Evolutionary conservation across 1,139 yeast genomes (phyloP), one percentile per base, ranked within the genome.

Genomic region (Meyerozyma sp.): DNA sequence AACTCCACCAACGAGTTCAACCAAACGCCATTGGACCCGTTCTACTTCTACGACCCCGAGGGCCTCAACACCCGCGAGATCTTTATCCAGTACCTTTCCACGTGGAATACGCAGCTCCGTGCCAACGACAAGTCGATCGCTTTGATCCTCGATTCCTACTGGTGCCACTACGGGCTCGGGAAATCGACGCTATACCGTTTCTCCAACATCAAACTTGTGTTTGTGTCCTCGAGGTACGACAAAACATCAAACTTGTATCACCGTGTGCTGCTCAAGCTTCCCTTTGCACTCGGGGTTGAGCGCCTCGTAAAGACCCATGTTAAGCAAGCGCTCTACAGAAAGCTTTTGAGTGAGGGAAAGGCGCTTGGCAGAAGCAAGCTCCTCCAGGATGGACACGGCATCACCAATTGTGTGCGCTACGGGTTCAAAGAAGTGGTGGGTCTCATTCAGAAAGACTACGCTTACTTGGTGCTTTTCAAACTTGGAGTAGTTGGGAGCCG

Each of bases 91-190:
- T 52, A 48, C 26, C 45, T 52, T 18, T 42, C 43, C 16, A 27
- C 30, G 13, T 46, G 55, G 47, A 52, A 52, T 40, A 45, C 49
- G 2, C 46, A 43, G 32, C 32, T 52, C 20, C 38, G 41, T 4
- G 35, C 50, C 5, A 49, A 51, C 28, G 32, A 42, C 13, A 39
- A 44, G 29, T 21, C 40, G 13, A 40, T 52, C 25, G 53, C 49
- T 10, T 38, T 52, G 27, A 20, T 52, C 27, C 36, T 52, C 18
- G 56, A 52, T 36, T 48, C 51, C 14, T 49, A 46, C 37, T 48
- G 53, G 52, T 39, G 50, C 25, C 56, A 52, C 41, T 46, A 45
- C 21, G 55, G 54, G 6, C 40, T 50, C 20, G 48, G 48, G 3
- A 44, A 45, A 29, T 39, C 42, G 20, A 13, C 46, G 27, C 32